Evolutionary conservation across 768 basidiomycete species (phyloP).

Genomic region (Podaxis pistillaris): DNA sequence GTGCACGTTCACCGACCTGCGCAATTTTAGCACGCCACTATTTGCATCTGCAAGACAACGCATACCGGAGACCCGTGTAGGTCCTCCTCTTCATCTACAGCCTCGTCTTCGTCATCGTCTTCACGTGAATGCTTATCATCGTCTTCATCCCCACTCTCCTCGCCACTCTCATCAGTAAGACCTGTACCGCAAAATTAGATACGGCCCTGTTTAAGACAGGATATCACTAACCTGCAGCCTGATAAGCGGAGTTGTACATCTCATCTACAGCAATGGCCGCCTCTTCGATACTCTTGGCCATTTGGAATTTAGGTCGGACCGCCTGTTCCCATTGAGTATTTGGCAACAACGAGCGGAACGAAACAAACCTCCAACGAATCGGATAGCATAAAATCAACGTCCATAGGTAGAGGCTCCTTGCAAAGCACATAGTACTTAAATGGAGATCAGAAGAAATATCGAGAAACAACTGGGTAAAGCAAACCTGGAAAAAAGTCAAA

Average conservation of each 20-base stretch:
- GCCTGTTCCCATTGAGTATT: slow-evolving; percentile 44
- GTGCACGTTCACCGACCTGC: slow-evolving; percentile 65
- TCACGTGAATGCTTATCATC: slow-evolving; percentile 52
- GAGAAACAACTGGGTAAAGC: slow-evolving; percentile 7
- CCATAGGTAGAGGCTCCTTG: slow-evolving; percentile 92
- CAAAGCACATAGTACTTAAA: slow-evolving; percentile 80
- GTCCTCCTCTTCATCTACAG: slow-evolving; percentile 64
- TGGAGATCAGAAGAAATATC: slow-evolving; percentile 2
- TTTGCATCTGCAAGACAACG: neutral
- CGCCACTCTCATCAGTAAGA: slow-evolving; percentile 46
- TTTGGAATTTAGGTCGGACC: slow-evolving; percentile 76
- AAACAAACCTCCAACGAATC: slow-evolving; percentile 84
- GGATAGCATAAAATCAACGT: slow-evolving; percentile 94
- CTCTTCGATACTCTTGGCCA: slow-evolving; percentile 77
- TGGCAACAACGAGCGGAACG: neutral
- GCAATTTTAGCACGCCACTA: neutral
- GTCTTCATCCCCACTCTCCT: slow-evolving; percentile 68
- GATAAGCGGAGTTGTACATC: slow-evolving; percentile 70
- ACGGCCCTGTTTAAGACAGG: neutral
- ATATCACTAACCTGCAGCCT: slow-evolving; percentile 52
- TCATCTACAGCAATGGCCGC: slow-evolving; percentile 89
- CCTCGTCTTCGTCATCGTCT: slow-evolving; percentile 48
- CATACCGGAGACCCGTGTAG: slow-evolving; percentile 56
- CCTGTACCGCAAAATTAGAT: neutral
- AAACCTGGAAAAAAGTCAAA: slow-evolving; percentile 89